Percentiles rank a stretch among this genome's conserved stretches.
Evolutionary conservation across 1,139 yeast species (phyloP).

Genomic region (Scheffersomyces illinoinensis): DNA sequence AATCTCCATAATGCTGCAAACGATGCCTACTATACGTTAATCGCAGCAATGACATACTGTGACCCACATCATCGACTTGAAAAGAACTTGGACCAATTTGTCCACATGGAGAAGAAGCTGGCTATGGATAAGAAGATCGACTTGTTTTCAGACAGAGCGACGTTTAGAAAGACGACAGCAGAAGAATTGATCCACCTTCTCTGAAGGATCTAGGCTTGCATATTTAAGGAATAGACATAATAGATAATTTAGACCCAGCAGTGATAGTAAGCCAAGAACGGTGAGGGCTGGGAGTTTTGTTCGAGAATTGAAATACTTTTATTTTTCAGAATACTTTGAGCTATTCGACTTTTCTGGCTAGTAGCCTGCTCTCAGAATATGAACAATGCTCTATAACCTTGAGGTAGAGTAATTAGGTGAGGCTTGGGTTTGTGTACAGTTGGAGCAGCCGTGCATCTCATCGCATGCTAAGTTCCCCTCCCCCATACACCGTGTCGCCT

Average conservation of each 20-base stretch:
- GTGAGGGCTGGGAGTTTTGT: background rate
- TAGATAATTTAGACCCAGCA: background rate
- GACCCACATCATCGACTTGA: conserved; percentile 20
- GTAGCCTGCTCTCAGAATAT: background rate
- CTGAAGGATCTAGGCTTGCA: background rate
- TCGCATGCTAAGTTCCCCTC: background rate
- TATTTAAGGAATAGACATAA: background rate
- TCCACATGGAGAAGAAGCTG: conserved; percentile 7
- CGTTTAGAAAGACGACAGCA: background rate
- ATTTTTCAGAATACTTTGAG: background rate
- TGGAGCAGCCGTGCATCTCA: background rate
- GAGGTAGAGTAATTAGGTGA: too few species aligned
- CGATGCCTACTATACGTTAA: conserved; percentile 28
- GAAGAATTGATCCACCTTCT: background rate
- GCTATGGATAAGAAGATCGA: conserved; percentile 8
- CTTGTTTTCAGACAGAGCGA: conserved; percentile 13
- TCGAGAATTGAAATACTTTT: background rate
- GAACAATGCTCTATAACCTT: background rate
- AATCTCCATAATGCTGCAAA: conserved; percentile 28
- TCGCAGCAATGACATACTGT: conserved; percentile 23
- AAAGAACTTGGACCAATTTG: conserved; percentile 14
- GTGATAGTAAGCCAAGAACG: background rate
- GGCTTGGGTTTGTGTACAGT: too few species aligned
- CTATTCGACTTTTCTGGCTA: background rate
- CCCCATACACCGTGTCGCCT: background rate